These are phyloP conservation scores for Dactylis glomerata DNA, from an alignment of 176 grass and related monocot genomes.

Conservation along the genomic window DNA sequence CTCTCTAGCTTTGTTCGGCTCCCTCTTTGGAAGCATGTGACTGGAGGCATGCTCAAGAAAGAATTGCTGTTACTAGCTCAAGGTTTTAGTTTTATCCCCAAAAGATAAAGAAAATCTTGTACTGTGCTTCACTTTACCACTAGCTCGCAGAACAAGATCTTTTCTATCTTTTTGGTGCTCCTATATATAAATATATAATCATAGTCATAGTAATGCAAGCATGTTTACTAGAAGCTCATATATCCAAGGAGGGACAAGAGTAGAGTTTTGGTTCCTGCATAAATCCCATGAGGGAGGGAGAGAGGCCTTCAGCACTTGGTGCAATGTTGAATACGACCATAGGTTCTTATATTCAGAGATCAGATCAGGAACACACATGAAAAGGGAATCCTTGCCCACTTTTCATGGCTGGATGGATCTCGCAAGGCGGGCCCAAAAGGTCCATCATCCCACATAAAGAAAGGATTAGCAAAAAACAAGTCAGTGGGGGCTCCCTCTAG, in stretches of 20 bases:
- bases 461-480: background rate
- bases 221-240: no score
- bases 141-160: no score
- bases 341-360: background rate
- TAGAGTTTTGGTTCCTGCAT: background rate
- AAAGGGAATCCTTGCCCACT: slow-evolving; percentile 40
- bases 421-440: slow-evolving; percentile 22
- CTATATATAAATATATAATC: no score
- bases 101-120: no score
- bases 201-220: no score
- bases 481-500: background rate
- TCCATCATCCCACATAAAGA: background rate
- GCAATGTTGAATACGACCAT: background rate
- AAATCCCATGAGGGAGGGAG: background rate
- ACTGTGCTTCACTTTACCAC: no score
- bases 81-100: slow-evolving; percentile 2
- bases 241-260: no score
- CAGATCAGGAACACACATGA: slow-evolving; percentile 15
- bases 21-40: slow-evolving; percentile 17
- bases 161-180: no score
- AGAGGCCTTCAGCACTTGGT: background rate
- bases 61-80: background rate
- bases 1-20: background rate
- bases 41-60: slow-evolving; percentile 27
- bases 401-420: slow-evolving; percentile 33